Conservation (phyloP, 768 basidiomycete genomes). For the Boletus sp. region DNA sequence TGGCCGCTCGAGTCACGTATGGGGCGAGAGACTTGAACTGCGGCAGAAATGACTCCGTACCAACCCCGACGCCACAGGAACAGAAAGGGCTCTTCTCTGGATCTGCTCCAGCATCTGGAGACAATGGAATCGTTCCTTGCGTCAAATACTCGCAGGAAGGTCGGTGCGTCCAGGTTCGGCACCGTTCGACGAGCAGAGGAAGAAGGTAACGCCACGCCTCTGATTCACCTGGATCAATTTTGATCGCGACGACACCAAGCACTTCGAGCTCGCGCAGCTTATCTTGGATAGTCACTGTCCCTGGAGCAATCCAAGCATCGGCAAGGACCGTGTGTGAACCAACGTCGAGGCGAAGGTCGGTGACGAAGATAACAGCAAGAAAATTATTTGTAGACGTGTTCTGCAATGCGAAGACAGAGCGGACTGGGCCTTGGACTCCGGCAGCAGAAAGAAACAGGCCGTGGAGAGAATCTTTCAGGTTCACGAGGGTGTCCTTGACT, state of each 20-base stretch:
- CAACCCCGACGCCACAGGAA: conserved; percentile 51
- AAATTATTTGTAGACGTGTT: conserved; percentile 10
- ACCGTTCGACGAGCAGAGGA: conserved; percentile 51
- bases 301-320: conserved; percentile 48
- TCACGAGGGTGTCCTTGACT: conserved; percentile 26
- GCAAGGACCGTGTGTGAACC: conserved; percentile 49
- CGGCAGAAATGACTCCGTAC: conserved; percentile 37
- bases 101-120: conserved; percentile 30
- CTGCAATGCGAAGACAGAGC: conserved; percentile 21
- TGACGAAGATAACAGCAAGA: conserved; percentile 48
- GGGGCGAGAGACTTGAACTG: conserved; percentile 42
- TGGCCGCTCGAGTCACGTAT: conserved; percentile 47
- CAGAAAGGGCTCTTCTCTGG: conserved; percentile 45
- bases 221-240: conserved; percentile 16
- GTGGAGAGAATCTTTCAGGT: conserved; percentile 35
- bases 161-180: conserved; percentile 51
- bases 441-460: conserved; percentile 25
- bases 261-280: conserved; percentile 11
- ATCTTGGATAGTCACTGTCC: conserved; percentile 16
- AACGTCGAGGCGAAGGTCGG: conserved; percentile 46
- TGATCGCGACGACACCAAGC: conserved; percentile 9
- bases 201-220: conserved; percentile 51
- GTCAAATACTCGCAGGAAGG: conserved; percentile 44
- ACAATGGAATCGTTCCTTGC: conserved; percentile 37
- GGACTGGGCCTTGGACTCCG: conserved; percentile 22